Base-by-base conservation (phyloP, 1,139 yeast genomes). In the Yamadazyma diospyri region DNA sequence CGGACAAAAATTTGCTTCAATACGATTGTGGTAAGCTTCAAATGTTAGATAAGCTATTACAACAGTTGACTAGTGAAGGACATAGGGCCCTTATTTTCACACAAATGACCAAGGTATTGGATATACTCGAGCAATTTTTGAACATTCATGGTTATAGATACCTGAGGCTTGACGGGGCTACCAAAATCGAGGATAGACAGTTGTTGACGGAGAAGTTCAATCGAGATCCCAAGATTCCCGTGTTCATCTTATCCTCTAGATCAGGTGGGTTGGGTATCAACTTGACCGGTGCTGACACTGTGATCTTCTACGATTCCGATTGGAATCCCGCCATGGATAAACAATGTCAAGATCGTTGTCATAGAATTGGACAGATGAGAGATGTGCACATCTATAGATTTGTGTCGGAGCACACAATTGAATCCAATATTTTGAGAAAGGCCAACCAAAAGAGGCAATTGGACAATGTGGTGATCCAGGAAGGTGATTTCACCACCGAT, bases 251-350 rank as follows among this genome's bases (percentile, higher is more conserved):
- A 37, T 87, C 97, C 3, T 88, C 97, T 2, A 76, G 99, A 59
- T 89, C 97, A 2, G 99, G 99, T 55, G 99, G 99, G 23, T 69
- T 94, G 45, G 99, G 99, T 53, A 94, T 94, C 55, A 94, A 94
- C 51, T 66, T 94, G 48, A 92, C 98, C 0, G 99, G 98, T 49
- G 99, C 99, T 0, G 98, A 94, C 52, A 92, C 98, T 0, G 99
- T 94, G 29, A 88, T 94, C n/a, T 94, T 94, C 58, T 94, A 94
- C 55, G 99, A 94, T 59, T 88, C 97, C 2, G 99, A 94, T 61
- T 94, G 99, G 99, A 94, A 94, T 55, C 99, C 99, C 2, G 95
- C 97, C 1, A 94, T 94, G 97, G 99, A 94, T 59, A 87, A 88
- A 53, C 99, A 94, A 59, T 94, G 98, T 64, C 98, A 94, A 59